A percentile compares a stretch with the other conserved stretches of the same genome.
These are phyloP conservation scores for Xylaria multiplex DNA, from an alignment of 2,329 filamentous ascomycete genomes.

Conservation along the genomic window DNA sequence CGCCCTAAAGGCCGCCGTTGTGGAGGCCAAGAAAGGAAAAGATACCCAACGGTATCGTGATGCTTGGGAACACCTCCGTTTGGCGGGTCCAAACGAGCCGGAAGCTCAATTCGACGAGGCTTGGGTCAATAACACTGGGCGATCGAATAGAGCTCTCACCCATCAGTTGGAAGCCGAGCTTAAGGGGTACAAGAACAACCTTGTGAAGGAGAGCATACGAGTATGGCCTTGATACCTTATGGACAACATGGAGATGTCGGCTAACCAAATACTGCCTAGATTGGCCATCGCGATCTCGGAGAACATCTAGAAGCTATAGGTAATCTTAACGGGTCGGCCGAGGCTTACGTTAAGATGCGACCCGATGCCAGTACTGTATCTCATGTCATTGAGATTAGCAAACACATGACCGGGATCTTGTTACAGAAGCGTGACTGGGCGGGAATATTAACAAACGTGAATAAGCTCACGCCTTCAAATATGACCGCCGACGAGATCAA, in stretches of 20 bases:
- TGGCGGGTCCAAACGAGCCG: conserved; percentile 72
- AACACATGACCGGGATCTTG: conserved; percentile 79
- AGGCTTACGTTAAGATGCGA: conserved; percentile 86
- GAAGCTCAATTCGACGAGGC: conserved; percentile 73
- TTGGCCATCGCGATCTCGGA: conserved; percentile 93
- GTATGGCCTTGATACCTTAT: conserved; percentile 58
- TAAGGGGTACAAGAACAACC: conserved; percentile 93
- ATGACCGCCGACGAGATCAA: conserved; percentile 58
- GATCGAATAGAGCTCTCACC: conserved; percentile 74
- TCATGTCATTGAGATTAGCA: conserved; percentile 84
- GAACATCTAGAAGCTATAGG: conserved; percentile 83
- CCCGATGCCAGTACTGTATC: conserved; percentile 86
- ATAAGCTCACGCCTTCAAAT: conserved; percentile 70
- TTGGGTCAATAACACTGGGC: conserved; percentile 79
- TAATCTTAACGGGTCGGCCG: conserved; percentile 75
- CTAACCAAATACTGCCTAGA: conserved; percentile 61
- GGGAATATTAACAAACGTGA: conserved; percentile 67
- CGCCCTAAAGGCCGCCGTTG: conserved; percentile 80
- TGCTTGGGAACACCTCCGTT: conserved; percentile 71
- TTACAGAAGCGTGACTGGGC: conserved; percentile 83
- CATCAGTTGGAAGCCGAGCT: conserved; percentile 84
- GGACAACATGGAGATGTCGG: not conserved
- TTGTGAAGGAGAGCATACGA: conserved; percentile 96
- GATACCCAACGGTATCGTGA: conserved; percentile 78
- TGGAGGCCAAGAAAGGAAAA: conserved; percentile 78